phyloP scores from a whole-genome alignment of 345 rosid species.

The Lumnitzera racemosa region DNA sequence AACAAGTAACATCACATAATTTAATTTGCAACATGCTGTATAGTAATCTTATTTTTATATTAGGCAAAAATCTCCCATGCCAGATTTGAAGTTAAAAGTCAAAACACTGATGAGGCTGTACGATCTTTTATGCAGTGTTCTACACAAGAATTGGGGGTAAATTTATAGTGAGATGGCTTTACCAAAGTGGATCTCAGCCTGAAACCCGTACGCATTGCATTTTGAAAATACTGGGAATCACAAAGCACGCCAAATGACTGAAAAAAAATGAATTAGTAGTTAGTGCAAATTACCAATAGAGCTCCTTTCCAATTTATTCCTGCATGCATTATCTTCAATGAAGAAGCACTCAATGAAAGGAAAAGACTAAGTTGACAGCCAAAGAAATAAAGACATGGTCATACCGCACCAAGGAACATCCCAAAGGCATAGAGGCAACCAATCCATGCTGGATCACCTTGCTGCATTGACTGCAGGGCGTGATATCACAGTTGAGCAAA shows the following conservation, averaged over 20 bases:
- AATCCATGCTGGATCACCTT: conserved; percentile 82
- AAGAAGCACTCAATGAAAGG: too few relatives aligned
- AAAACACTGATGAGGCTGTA: too few relatives aligned
- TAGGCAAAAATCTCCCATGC: too few relatives aligned
- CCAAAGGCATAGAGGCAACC: conserved; percentile 80
- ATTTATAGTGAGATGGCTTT: conserved; percentile 14
- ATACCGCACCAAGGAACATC: conserved; percentile 79
- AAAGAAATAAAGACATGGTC: conserved; percentile 12
- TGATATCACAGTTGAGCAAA: conserved; percentile 2
- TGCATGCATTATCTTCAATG: too few relatives aligned
- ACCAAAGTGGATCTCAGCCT: conserved; percentile 92
- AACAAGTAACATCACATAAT: not conserved
- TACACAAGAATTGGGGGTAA: too few relatives aligned
- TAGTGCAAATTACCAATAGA: conserved; percentile 5
- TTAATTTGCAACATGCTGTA: too few relatives aligned
- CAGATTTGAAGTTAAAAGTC: too few relatives aligned
- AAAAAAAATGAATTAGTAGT: conserved; percentile 13
- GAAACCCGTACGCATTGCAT: conserved; percentile 84
- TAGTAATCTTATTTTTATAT: too few relatives aligned
- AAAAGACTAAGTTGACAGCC: too few relatives aligned
- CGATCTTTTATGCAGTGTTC: too few relatives aligned
- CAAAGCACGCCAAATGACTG: conserved; percentile 74
- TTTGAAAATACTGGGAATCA: conserved; percentile 74
- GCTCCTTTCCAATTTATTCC: not conserved
- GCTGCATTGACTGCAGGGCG: conserved; percentile 82